Evolutionary conservation across 352 stramenopile genomes (phyloP).

Genomic region (Albugo candida): DNA sequence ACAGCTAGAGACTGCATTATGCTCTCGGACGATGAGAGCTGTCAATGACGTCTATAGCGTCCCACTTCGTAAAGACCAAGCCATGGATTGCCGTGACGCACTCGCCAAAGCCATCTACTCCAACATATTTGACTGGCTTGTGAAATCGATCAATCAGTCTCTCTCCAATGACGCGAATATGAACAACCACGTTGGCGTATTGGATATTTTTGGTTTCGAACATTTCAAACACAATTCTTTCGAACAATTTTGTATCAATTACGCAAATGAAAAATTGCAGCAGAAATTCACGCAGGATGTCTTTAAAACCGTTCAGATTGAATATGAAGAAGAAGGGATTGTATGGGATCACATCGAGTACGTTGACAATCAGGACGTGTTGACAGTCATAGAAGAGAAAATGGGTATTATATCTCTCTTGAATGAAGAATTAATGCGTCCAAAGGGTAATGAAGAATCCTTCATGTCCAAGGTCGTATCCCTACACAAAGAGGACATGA

Average conservation of each 20-base stretch:
- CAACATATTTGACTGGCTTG: constrained; percentile 85
- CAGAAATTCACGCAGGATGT: constrained; percentile 81
- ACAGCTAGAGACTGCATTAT: constrained; percentile 83
- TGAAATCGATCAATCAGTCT: constrained; percentile 82
- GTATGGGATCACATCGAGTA: constrained; percentile 83
- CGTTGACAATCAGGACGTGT: constrained; percentile 77
- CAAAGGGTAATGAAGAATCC: constrained; percentile 68
- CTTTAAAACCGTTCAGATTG: constrained; percentile 84
- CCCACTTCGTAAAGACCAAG: constrained; percentile 36
- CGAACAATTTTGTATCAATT: constrained; percentile 74
- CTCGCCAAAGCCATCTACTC: constrained; percentile 89
- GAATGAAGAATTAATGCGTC: constrained; percentile 80
- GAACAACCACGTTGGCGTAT: constrained; percentile 82
- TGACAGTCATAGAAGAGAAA: constrained; percentile 70
- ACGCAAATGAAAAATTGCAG: constrained; percentile 67
- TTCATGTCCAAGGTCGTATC: constrained; percentile 74
- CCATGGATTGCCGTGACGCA: constrained; percentile 70
- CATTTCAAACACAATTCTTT: constrained; percentile 92
- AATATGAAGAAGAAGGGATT: constrained; percentile 92
- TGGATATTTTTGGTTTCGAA: constrained; percentile 99
- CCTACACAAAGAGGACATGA: constrained; percentile 71
- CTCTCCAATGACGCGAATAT: constrained; percentile 60
- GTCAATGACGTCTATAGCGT: constrained; percentile 31
- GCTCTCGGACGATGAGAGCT: constrained; percentile 72
- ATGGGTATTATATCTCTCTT: constrained; percentile 81